Conservation (phyloP, 495 filamentous ascomycete species). For the Aspergillus nidulans region DNA sequence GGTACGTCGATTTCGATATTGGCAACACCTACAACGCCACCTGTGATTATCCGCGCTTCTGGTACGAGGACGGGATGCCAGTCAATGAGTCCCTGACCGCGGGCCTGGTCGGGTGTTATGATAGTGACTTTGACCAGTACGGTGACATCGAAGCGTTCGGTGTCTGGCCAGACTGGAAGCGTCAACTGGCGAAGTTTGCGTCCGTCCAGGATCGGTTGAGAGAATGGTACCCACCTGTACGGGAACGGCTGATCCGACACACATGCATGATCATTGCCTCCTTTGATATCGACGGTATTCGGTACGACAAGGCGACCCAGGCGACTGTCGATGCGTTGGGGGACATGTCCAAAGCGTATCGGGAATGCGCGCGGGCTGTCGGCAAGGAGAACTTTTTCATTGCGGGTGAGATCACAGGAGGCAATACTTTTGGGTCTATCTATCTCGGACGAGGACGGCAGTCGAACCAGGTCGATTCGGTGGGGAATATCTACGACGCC, state of each 20-base stretch:
- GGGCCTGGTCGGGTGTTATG: constrained; percentile 53
- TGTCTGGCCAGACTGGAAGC: constrained; percentile 63
- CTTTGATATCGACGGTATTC: constrained; percentile 64
- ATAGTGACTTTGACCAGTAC: constrained; percentile 68
- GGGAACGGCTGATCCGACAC: constrained; percentile 56
- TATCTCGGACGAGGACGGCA: constrained; percentile 63
- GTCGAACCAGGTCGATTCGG: constrained; percentile 36
- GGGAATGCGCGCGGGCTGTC: constrained; percentile 50
- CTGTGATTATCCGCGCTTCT: constrained; percentile 63
- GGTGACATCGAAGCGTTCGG: constrained; percentile 68
- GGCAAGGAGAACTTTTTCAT: constrained; percentile 63
- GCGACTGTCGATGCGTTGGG: constrained; percentile 60
- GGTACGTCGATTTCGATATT: constrained; percentile 59
- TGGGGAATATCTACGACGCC: constrained; percentile 38
- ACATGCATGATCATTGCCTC: constrained; percentile 60
- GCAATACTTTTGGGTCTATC: constrained; percentile 59
- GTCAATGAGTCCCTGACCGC: constrained; percentile 41
- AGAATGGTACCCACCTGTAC: constrained; percentile 61
- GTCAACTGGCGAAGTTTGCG: constrained; percentile 68
- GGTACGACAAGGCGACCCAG: constrained; percentile 66
- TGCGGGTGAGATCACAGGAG: constrained; percentile 59
- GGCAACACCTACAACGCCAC: constrained; percentile 52
- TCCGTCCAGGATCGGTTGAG: constrained; percentile 70
- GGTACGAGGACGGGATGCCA: constrained; percentile 55
- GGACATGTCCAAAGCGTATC: constrained; percentile 47